Base-by-base conservation (phyloP, 306 rosid genomes). In the Gastrolobium villosum region DNA sequence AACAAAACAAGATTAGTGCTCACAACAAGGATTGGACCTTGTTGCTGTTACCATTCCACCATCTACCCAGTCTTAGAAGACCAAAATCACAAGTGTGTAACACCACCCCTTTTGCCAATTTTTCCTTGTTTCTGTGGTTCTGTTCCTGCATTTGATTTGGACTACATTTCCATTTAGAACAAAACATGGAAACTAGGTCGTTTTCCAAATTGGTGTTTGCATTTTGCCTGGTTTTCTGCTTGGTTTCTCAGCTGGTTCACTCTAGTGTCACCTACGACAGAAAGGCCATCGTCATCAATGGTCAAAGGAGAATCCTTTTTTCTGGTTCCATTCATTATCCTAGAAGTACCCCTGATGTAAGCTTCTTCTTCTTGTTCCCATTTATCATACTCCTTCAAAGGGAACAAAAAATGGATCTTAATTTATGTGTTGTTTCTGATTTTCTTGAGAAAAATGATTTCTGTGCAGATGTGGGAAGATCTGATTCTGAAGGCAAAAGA, bases 301-400 rank as follows among this genome's bases (percentile, higher is more conserved):
- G 94, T 50, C 92, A 94, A 57, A 89, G 97, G 77, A 88, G 97
- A 88, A 84, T 94, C 43, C 98, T 94, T 68, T 81, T 94, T 70
- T 94, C 98, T 78, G 98, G 98, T 3, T 94, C 98, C 50, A 90
- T 94, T 64, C 98, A 94, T 85, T 94, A 94, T 85, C 98, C 98
- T 64, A 89, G 98, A 89, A 94, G 98, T 77, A 94, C 98, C 69
- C 98, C 97, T 10, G 97, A 94, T 87, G 98, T 93, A 86, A 55
- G 26, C 49, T 31, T 65, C 64, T 49, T 7, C 44, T 71, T 66
- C 56, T 68, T 9, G 28, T 71, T 32, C 34, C 13, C n/a, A 55
- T 30, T 30, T 26, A 5, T 2, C 13, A 8, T 34, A 3, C 34
- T 1, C 14, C 3, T 14, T 14, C 20, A 39, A 57, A 65, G 40